Percentiles rank a stretch among this genome's conserved stretches.
These are phyloP conservation scores for Ogataea neopini DNA, from an alignment of 805 yeast species.

Conservation along the genomic window DNA sequence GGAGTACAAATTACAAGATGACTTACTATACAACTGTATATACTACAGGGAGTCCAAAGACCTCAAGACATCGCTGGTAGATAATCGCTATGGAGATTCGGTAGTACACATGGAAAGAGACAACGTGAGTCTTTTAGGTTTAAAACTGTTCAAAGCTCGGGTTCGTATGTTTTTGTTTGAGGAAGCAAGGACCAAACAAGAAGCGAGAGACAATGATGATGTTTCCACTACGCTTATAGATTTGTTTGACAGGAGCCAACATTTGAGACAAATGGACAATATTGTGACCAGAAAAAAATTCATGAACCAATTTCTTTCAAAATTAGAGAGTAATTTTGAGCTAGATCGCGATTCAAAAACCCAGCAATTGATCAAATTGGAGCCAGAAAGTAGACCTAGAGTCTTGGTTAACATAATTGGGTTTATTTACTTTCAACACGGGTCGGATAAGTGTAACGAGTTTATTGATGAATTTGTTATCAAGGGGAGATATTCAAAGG, in stretches of 20 bases:
- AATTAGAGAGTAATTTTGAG: constrained; percentile 9
- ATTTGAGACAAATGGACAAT: constrained; percentile 6
- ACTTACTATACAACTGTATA: constrained; percentile 24
- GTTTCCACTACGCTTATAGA: constrained; percentile 2
- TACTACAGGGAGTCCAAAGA: constrained; percentile 17
- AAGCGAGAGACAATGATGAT: background rate
- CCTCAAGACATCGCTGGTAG: constrained; percentile 15
- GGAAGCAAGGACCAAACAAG: constrained; percentile 2
- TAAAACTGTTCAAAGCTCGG: constrained; percentile 7
- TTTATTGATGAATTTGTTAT: constrained; percentile 33
- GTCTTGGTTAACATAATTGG: constrained; percentile 29
- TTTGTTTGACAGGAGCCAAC: constrained; percentile 4
- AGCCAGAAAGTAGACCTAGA: constrained; percentile 19
- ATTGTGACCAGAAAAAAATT: constrained; percentile 19
- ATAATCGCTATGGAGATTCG: constrained; percentile 3
- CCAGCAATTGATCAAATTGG: constrained; percentile 21
- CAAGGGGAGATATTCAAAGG: constrained; percentile 21
- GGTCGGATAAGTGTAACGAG: constrained; percentile 16
- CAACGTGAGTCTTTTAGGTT: constrained; percentile 13
- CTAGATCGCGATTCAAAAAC: constrained; percentile 10
- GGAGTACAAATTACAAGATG: constrained; percentile 23
- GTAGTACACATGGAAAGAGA: constrained; percentile 12
- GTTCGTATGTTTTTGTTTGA: constrained; percentile 10
- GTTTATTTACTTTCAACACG: constrained; percentile 28
- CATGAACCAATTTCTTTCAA: constrained; percentile 26